phyloP scores from a whole-genome alignment of 768 basidiomycete species.

The Leccinum olivaceopallidum region DNA sequence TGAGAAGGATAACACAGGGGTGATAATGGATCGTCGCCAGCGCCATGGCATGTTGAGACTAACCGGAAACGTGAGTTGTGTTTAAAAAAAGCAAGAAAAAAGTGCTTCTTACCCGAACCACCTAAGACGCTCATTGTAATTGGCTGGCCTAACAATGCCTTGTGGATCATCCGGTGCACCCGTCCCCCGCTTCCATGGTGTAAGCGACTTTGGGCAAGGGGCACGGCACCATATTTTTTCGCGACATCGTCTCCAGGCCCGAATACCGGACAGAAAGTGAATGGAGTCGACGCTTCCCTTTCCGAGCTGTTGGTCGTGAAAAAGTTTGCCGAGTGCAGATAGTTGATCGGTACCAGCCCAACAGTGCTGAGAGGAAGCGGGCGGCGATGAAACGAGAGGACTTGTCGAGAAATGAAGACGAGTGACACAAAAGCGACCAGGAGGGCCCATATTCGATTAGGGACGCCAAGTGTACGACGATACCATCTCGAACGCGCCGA shows the following conservation, averaged over 20 bases:
- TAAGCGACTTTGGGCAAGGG: slow-evolving; percentile 71
- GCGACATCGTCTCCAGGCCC: slow-evolving; percentile 82
- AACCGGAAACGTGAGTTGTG: slow-evolving; percentile 5
- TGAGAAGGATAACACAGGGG: slow-evolving; percentile 88
- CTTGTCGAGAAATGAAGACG: slow-evolving; percentile 55
- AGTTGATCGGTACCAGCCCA: slow-evolving; percentile 72
- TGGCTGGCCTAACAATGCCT: slow-evolving; percentile 81
- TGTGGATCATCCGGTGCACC: slow-evolving; percentile 78
- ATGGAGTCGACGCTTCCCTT: slow-evolving; percentile 55
- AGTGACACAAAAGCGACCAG: slow-evolving; percentile 55
- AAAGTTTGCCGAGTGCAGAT: slow-evolving; percentile 58
- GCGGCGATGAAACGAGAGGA: slow-evolving; percentile 41
- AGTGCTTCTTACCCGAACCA: slow-evolving; percentile 66
- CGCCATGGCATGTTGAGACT: slow-evolving; percentile 95
- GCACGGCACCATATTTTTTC: slow-evolving; percentile 71
- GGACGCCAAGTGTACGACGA: slow-evolving; percentile 61
- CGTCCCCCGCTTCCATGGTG: slow-evolving; percentile 82
- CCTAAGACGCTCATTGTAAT: slow-evolving; percentile 90
- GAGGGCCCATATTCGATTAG: slow-evolving; percentile 70
- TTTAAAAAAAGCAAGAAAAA: neutral
- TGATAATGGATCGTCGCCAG: slow-evolving; percentile 87
- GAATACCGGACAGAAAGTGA: slow-evolving; percentile 88
- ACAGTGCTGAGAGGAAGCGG: slow-evolving; percentile 35
- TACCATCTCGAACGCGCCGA: slow-evolving; percentile 53
- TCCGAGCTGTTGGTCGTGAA: slow-evolving; percentile 35